Percentiles rank a stretch among this genome's conserved stretches.
Evolutionary conservation across 2,329 filamentous ascomycete genomes (phyloP).

Genomic region (Diplodia seriata): DNA sequence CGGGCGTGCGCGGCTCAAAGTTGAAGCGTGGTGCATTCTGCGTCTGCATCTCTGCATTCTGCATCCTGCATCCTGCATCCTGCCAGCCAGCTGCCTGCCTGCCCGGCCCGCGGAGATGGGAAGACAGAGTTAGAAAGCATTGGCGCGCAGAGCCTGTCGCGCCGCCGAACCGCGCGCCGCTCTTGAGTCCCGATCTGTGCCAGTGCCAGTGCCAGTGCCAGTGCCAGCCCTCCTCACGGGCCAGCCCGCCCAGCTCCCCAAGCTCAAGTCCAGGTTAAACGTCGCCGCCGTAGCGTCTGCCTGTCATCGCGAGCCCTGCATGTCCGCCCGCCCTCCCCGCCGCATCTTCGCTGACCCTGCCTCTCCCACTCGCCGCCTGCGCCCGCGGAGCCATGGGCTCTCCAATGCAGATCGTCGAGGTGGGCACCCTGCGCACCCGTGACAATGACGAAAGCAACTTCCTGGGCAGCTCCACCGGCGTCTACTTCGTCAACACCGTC

Average conservation of each 20-base stretch:
- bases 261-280: not conserved
- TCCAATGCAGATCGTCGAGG: constrained; percentile 31
- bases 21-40: constrained; percentile 7
- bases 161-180: constrained; percentile 1
- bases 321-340: not conserved
- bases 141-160: constrained; percentile 16
- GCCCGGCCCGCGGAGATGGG: not conserved
- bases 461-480: constrained; percentile 30
- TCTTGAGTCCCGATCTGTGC: not conserved
- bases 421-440: constrained; percentile 23
- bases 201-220: no score
- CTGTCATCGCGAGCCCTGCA: constrained; percentile 10
- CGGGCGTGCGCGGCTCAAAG: constrained; percentile 7
- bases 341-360: not conserved
- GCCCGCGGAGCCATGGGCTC: constrained; percentile 26
- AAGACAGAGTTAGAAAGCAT: not conserved
- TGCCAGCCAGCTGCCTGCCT: no score
- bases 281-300: not conserved
- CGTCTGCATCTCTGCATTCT: not conserved
- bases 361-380: not conserved
- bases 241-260: not conserved
- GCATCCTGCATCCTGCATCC: not conserved
- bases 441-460: constrained; percentile 29
- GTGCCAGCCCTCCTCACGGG: constrained; percentile 14
- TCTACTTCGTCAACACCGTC: constrained; percentile 33